These are phyloP conservation scores for Pyrenochaeta sp. DNA, from an alignment of 2,329 filamentous ascomycete species.

Conservation along the genomic window DNA sequence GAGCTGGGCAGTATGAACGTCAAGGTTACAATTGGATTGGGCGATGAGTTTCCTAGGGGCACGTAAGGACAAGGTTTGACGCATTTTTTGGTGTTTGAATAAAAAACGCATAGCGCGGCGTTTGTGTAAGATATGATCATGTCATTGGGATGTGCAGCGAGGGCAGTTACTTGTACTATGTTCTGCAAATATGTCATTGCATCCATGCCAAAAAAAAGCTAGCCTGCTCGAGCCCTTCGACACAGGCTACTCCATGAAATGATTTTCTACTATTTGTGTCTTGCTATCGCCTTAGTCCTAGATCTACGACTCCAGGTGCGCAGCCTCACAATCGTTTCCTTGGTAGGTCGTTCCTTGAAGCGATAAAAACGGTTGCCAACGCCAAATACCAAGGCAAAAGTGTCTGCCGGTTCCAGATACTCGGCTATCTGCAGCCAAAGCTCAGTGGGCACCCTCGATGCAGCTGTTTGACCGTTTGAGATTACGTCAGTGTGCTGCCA, in stretches of 20 bases:
- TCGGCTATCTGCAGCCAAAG: constrained; percentile 52
- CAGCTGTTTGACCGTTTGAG: constrained; percentile 2
- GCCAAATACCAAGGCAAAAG: constrained; percentile 49
- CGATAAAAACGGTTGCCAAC: constrained; percentile 28
- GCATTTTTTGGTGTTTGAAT: constrained; percentile 1
- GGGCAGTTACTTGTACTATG: background rate
- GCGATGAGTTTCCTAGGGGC: constrained; percentile 82
- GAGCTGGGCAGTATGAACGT: constrained; percentile 99
- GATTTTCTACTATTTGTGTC: background rate
- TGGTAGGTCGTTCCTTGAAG: constrained; percentile 16
- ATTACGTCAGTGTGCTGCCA: background rate
- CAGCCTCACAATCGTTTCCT: constrained; percentile 18
- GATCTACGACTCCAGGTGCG: constrained; percentile 25
- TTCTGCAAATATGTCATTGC: background rate
- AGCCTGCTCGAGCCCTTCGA: constrained; percentile 2
- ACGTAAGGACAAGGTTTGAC: background rate
- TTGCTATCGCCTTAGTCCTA: constrained; percentile 1
- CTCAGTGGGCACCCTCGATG: constrained; percentile 49
- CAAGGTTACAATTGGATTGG: constrained; percentile 87
- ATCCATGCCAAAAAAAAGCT: background rate
- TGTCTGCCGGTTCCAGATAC: constrained; percentile 47
- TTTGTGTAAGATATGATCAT: constrained; percentile 2
- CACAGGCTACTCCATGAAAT: background rate
- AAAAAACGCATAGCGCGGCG: constrained; percentile 26
- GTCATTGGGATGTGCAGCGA: background rate